Evolutionary conservation across 2,329 filamentous ascomycete species (phyloP).

Genomic region (Epichloe typhina): DNA sequence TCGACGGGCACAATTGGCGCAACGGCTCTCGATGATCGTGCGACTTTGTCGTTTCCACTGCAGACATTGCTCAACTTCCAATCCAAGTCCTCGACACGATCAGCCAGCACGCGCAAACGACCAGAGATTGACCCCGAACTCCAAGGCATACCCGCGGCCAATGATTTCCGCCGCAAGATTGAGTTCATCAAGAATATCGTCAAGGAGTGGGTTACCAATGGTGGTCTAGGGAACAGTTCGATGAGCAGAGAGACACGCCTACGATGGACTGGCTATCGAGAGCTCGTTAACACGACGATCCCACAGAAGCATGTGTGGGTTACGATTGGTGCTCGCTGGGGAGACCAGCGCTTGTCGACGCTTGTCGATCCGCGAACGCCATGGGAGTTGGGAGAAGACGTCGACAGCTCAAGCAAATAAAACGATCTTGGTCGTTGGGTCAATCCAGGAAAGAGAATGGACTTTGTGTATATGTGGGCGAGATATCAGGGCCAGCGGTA

Average conservation of each 20-base stretch:
- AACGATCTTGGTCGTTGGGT: not conserved
- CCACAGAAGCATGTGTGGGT: conserved; percentile 56
- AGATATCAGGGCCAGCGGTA: not conserved
- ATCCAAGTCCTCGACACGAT: conserved; percentile 30
- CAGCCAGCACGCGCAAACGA: conserved; percentile 37
- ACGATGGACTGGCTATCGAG: conserved; percentile 45
- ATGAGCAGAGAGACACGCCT: conserved; percentile 42
- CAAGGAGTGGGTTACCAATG: conserved; percentile 56
- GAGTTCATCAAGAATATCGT: conserved; percentile 57
- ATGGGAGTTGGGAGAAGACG: conserved; percentile 34
- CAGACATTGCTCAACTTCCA: conserved; percentile 62
- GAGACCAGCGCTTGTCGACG: conserved; percentile 41
- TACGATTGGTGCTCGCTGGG: conserved; percentile 50
- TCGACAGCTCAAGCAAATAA: conserved; percentile 26
- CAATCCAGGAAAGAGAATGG: not conserved
- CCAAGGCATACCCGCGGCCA: conserved; percentile 54
- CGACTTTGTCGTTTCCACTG: conserved; percentile 57
- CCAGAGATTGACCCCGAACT: conserved; percentile 48
- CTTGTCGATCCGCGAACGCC: conserved; percentile 42
- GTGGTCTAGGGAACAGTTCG: conserved; percentile 54
- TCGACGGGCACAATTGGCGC: conserved; percentile 54
- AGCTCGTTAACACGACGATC: conserved; percentile 35
- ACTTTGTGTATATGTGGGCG: not conserved
- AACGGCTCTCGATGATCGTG: conserved; percentile 56
- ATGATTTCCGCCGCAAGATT: conserved; percentile 61